Conservation (phyloP, 768 basidiomycete genomes). For the Glaciozyma antarctica region DNA sequence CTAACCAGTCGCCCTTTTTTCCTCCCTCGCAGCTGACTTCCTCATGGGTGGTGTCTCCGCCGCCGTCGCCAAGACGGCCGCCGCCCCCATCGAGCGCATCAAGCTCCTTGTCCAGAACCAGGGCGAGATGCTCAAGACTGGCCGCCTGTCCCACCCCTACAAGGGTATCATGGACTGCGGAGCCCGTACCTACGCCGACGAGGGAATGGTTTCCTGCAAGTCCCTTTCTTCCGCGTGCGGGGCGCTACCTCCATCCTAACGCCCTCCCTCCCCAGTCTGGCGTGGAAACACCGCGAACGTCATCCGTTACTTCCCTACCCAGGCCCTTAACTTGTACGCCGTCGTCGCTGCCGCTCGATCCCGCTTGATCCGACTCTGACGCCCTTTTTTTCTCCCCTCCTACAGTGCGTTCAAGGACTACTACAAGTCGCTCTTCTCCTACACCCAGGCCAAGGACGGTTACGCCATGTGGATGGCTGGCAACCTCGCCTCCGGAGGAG, state of each 20-base stretch:
- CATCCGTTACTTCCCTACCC: slow-evolving; percentile 99
- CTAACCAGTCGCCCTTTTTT: slow-evolving; percentile 45
- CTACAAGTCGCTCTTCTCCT: slow-evolving; percentile 97
- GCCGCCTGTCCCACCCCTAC: slow-evolving; percentile 91
- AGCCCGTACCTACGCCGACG: slow-evolving; percentile 79
- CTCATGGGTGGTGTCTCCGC: slow-evolving; percentile 86
- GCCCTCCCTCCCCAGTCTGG: slow-evolving; percentile 53
- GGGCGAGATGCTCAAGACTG: slow-evolving; percentile 99
- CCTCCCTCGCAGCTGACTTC: slow-evolving; percentile 61
- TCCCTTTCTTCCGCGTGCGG: not conserved
- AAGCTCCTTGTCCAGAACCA: slow-evolving; percentile 56
- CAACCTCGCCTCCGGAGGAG: slow-evolving; percentile 97
- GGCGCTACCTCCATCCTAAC: not conserved
- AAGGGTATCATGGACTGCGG: slow-evolving; percentile 94
- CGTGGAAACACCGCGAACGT: slow-evolving; percentile 99
- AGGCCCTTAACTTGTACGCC: slow-evolving; percentile 79
- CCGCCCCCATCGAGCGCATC: slow-evolving; percentile 99
- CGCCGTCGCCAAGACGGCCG: slow-evolving; percentile 96
- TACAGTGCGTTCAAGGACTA: slow-evolving; percentile 56
- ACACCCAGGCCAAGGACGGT: slow-evolving; percentile 84
- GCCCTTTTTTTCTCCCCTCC: not conserved
- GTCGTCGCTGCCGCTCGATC: not conserved
- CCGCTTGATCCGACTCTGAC: slow-evolving; percentile 12
- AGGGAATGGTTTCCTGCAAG: slow-evolving; percentile 68
- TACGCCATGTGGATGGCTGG: slow-evolving; percentile 99